Percentiles rank a stretch among this genome's conserved stretches.
Evolutionary conservation across 768 basidiomycete species (phyloP).

Genomic region (Collybia mongolica): DNA sequence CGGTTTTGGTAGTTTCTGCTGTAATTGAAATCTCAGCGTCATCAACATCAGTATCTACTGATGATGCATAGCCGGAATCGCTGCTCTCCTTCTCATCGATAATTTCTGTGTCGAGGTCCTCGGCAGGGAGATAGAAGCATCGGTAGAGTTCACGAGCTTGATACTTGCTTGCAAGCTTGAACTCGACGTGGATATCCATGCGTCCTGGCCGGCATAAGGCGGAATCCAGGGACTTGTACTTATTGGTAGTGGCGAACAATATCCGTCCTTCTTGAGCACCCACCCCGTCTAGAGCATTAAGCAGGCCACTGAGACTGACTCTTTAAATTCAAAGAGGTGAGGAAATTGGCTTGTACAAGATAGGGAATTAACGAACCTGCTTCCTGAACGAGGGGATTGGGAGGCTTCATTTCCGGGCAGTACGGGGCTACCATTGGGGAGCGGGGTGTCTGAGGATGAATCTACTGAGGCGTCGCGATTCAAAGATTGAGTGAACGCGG

Average conservation of each 20-base stretch:
- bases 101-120: slow-evolving; percentile 17
- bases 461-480: slow-evolving; percentile 32
- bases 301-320: slow-evolving; percentile 35
- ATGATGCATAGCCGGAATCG: slow-evolving; percentile 23
- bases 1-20: neutral
- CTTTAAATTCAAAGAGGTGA: neutral
- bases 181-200: slow-evolving; percentile 77
- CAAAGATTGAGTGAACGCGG: slow-evolving; percentile 54
- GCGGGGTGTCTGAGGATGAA: neutral
- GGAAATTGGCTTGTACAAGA: neutral
- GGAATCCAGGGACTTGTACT: slow-evolving; percentile 63
- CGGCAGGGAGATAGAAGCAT: slow-evolving; percentile 57
- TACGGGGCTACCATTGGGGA: slow-evolving; percentile 4
- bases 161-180: slow-evolving; percentile 63
- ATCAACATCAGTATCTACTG: slow-evolving; percentile 5
- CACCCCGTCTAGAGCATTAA: slow-evolving; percentile 75
- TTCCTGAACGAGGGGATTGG: neutral
- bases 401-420: neutral
- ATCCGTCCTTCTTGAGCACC: slow-evolving; percentile 77
- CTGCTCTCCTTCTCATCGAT: slow-evolving; percentile 3
- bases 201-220: slow-evolving; percentile 75
- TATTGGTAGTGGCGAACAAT: slow-evolving; percentile 76
- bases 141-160: slow-evolving; percentile 66
- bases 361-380: slow-evolving; percentile 11
- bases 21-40: neutral